Evolutionary conservation across 768 basidiomycete genomes (phyloP), one percentile per base, ranked within the genome.

Genomic region (Podaxis sp.): DNA sequence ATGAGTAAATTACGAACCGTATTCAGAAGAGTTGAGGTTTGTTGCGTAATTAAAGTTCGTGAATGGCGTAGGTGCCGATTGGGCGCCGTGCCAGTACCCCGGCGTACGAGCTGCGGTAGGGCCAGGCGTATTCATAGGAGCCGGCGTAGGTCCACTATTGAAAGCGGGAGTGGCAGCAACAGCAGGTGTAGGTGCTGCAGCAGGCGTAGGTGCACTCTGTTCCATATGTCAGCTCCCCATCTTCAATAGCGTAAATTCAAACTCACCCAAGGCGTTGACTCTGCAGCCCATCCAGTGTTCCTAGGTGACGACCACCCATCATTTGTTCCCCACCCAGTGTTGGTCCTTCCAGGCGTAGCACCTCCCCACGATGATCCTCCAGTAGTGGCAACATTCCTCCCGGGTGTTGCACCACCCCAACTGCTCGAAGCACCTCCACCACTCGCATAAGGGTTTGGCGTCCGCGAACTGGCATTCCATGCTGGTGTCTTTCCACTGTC

Each of bases 381-480:
- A 22, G 68, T 59, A 15, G 57, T 43, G 25, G 58, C 67, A 66
- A 64, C 71, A 67, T 69, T 73, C 25, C 72, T 72, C 53, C 68
- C 71, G 41, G 72, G 82, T 40, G 82, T 82, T 27, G 81, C 78
- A 58, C 78, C 82, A 22, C 80, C 82, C 75, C 80, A 82, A 33
- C 71, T 74, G 52, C 38, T 62, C 12, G 65, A 65, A 29, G 50
- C 38, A 24, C 70, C 73, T 46, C 69, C 68, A 64, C 82, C 78
- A 59, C 81, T 83, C 0, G 85, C 84, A 29, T 91, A 89, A 0
- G 89, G 88, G 71, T 91, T 92, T 3, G 91, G 90, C 2, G 91
- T 91, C 59, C 84, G 76, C 29, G 85, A 83, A 46, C 77, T 76
- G 7, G 81, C 81, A 64, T 79, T 82, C 82, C 87, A 89, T 15